Conservation (phyloP, 140 eudicot genomes). For the Cichorium intybus region DNA sequence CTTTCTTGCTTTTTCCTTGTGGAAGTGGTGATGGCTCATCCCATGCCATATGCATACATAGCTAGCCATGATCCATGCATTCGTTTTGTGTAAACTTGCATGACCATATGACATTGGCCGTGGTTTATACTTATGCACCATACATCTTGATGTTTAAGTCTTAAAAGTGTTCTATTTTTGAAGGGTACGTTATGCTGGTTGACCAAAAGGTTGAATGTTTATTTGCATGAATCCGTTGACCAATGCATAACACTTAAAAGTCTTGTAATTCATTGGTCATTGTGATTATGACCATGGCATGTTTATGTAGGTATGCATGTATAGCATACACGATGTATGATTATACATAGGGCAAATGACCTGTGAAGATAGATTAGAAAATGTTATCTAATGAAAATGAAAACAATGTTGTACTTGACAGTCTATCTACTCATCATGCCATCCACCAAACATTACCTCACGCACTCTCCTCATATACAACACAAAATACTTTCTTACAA, state of each 20-base stretch:
- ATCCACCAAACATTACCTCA: constrained; percentile 34
- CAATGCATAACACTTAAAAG: neutral
- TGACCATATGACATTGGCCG: neutral
- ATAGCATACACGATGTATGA: neutral
- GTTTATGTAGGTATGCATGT: constrained; percentile 11
- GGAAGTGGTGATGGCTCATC: neutral
- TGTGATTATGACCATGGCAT: constrained; percentile 1
- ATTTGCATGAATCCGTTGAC: neutral
- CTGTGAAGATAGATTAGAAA: constrained; percentile 21
- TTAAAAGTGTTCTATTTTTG: too few relatives aligned
- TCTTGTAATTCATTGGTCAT: neutral
- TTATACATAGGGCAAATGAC: constrained; percentile 19
- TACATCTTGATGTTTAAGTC: too few relatives aligned
- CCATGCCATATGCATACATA: constrained; percentile 17
- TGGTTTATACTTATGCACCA: too few relatives aligned
- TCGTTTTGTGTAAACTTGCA: neutral
- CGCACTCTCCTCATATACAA: constrained; percentile 16
- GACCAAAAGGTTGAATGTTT: neutral
- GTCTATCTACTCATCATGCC: constrained; percentile 30
- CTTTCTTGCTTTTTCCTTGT: neutral
- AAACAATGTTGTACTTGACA: constrained; percentile 27
- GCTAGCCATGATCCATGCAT: neutral
- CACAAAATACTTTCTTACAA: constrained; percentile 12
- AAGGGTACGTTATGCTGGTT: too few relatives aligned
- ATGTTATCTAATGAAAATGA: constrained; percentile 28